Conservation (phyloP, 2,329 filamentous ascomycete genomes). For the Boeremia lycopersici region DNA sequence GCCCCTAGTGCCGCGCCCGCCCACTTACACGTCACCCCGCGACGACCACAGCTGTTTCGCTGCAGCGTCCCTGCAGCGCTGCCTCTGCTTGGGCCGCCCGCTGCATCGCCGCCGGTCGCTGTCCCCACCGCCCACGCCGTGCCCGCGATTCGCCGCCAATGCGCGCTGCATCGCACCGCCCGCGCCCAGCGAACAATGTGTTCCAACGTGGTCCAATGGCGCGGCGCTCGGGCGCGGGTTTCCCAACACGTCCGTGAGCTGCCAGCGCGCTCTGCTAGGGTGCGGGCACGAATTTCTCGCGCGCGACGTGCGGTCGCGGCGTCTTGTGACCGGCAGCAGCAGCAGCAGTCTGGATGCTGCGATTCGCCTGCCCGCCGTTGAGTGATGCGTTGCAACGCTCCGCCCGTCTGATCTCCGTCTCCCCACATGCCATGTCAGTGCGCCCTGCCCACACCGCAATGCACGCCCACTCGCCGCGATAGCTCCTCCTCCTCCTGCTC, state of each 20-base stretch:
- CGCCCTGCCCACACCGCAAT: slow-evolving; percentile 39
- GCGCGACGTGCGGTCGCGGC: slow-evolving; percentile 31
- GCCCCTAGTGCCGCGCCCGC: too few relatives aligned
- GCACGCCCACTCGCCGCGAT: slow-evolving; percentile 28
- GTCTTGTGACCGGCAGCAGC: slow-evolving; percentile 26
- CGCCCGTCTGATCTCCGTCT: slow-evolving; percentile 32
- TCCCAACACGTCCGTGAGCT: slow-evolving; percentile 32
- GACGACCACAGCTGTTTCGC: too few relatives aligned
- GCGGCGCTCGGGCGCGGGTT: slow-evolving; percentile 30
- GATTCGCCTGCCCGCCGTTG: slow-evolving; percentile 31
- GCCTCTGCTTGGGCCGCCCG: too few relatives aligned
- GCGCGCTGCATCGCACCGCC: too few relatives aligned
- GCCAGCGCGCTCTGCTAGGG: slow-evolving; percentile 40
- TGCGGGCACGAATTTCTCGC: slow-evolving; percentile 34
- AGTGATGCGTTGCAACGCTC: slow-evolving; percentile 39
- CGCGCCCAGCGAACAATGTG: slow-evolving; percentile 34
- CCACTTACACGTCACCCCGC: too few relatives aligned
- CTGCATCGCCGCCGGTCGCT: too few relatives aligned
- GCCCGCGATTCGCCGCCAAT: too few relatives aligned
- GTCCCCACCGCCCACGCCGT: too few relatives aligned
- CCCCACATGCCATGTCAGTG: slow-evolving; percentile 47
- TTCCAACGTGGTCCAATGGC: slow-evolving; percentile 47
- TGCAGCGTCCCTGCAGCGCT: too few relatives aligned
- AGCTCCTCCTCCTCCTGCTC: slow-evolving; percentile 20
- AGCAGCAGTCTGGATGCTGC: slow-evolving; percentile 32